Evolutionary conservation across 495 filamentous ascomycete species (phyloP), one percentile per base, ranked within the genome.

Genomic region (Xanthoparmelia taractica): DNA sequence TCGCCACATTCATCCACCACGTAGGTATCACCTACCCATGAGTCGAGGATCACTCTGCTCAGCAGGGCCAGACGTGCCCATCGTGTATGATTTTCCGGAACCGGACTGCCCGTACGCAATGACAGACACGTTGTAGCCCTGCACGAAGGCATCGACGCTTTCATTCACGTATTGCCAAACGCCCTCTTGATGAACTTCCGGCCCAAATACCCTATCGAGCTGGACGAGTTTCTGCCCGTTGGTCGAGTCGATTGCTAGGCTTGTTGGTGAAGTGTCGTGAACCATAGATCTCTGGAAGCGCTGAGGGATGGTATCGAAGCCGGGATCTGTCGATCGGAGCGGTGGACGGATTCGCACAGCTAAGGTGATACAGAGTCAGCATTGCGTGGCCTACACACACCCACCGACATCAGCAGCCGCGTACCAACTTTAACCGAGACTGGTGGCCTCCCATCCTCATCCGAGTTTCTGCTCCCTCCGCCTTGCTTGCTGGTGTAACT

Each of bases 21-120:
- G 31, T 31, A 25, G 23, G 38, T 40, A 55, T 34, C n/a, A 75
- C 84, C 74, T 79, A 96, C 92, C 93, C 90, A 92, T 96, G 1
- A 84, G 75, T 17, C 87, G 81, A 54, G 80, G 59, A 69, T 92
- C 79, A n/a, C 78, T 80, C 70, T 96, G 90, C 70, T 96, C 93
- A 25, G 72, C 76, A 11, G 95, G 92, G 4, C 92, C 91, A 4
- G 94, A 89, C 2, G 94, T 99, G 47, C 94, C 94, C 94, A 99
- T 99, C 0, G 94, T 99, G 73, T 97, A 97, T 2, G 94, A 99
- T 76, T 99, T 99, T 69, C 94, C 94, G n/a, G 94, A 91, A 43
- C 94, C 94, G n/a, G 94, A 99, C 78, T 99, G 94, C 68, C 94
- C 94, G 69, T 99, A 99, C 47, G 94, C 94, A 65, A 99, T 81